Base-by-base conservation (phyloP, 108 stramenopile species). In the Seminavis robusta region DNA sequence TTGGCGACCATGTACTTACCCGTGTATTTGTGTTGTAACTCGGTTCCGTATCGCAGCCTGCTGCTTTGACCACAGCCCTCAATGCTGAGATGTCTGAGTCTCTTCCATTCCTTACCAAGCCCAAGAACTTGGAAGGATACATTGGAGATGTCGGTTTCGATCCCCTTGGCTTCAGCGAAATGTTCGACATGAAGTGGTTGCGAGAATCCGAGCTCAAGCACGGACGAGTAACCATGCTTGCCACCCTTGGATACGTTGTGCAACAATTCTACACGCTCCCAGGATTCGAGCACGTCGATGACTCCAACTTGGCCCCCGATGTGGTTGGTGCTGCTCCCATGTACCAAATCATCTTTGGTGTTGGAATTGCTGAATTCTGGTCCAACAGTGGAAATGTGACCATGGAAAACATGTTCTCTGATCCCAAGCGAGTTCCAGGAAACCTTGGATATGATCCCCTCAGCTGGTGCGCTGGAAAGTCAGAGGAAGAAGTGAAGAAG, bases 141-240 rank as follows among this genome's bases (percentile, higher is more conserved):
- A 83, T 94, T 31, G 93, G 93, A 33, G 80, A 86, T 68, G 85
- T 86, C 11, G 95, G 92, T 25, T 92, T 94, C 70, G 97, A 98
- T 67, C 97, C 97, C 40, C 76, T 98, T 34, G 74, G 75, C 47
- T 86, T 96, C 63, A 86, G 95, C 20, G 87, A 88, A 32, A 66
- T 81, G 70, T 78, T 92, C 29, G 97, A 98, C 74, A 87, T 95
- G 47, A 96, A 98, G 76, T 98, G 95, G 95, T 61, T 98, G 56
- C 90, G 92, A 26, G 97, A 98, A 54, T 81, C 95, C 37, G 97
- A 98, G 63, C 78, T 98, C 77, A 98, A 98, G 81, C 97, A 98
- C 89, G 73, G 92, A 34, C 94, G 97, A 24, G 67, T 88, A 7
- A 66, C 94, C 63, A 98, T 98, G 97, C 84, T 98, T 40, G 97